Evolutionary conservation across 2,329 filamentous ascomycete species (phyloP).

Genomic region (Cephalotrichum gorgonifer): DNA sequence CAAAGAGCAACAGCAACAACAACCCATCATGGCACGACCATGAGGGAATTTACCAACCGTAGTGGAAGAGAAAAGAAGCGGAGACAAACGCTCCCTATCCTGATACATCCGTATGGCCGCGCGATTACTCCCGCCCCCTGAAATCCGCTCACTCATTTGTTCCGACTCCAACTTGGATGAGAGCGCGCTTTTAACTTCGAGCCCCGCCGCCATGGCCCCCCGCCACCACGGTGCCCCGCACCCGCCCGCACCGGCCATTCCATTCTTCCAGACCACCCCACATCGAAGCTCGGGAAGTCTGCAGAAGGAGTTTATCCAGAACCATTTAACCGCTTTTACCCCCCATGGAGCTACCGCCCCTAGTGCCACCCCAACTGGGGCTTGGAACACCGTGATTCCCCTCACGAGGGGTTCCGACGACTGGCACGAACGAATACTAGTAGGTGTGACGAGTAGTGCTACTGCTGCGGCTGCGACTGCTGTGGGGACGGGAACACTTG

Average conservation of each 20-base stretch:
- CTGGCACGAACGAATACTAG: too few relatives aligned
- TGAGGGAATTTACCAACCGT: background rate
- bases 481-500: background rate
- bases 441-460: too few relatives aligned
- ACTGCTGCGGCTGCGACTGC: background rate
- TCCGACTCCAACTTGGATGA: background rate
- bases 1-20: background rate
- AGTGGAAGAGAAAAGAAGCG: too few relatives aligned
- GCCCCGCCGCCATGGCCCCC: background rate
- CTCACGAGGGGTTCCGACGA: background rate
- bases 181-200: too few relatives aligned
- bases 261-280: background rate
- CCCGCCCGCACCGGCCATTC: background rate
- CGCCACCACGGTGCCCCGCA: background rate
- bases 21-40: background rate
- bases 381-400: background rate
- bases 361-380: conserved; percentile 1
- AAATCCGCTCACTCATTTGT: background rate
- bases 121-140: background rate
- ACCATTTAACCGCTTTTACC: too few relatives aligned
- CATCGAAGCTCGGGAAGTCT: too few relatives aligned
- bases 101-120: background rate
- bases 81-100: background rate
- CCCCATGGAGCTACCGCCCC: background rate
- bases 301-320: too few relatives aligned